These are phyloP conservation scores for Beauveria scarabaeidicola DNA, from an alignment of 2,329 filamentous ascomycete genomes.

Conservation along the genomic window DNA sequence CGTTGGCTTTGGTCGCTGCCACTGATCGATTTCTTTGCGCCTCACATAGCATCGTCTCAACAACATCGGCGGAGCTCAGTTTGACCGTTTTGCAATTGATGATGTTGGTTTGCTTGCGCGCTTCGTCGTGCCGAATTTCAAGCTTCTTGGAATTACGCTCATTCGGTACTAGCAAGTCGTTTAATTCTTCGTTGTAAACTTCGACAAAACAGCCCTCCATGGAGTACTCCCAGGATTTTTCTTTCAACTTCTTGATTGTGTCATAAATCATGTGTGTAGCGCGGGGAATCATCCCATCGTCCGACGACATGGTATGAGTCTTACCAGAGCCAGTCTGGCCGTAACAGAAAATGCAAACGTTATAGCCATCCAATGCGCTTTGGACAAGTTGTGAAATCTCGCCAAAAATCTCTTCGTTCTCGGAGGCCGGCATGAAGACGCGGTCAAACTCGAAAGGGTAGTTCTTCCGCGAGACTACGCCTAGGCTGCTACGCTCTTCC, in stretches of 20 bases:
- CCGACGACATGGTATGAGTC: conserved; percentile 88
- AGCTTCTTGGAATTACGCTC: conserved; percentile 65
- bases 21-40: conserved; percentile 84
- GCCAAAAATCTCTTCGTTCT: conserved; percentile 83
- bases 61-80: conserved; percentile 70
- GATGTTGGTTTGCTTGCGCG: conserved; percentile 72
- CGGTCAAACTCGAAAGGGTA: conserved; percentile 88
- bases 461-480: conserved; percentile 64
- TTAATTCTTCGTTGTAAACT: conserved; percentile 96
- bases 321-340: conserved; percentile 73
- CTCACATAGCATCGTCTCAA: conserved; percentile 69
- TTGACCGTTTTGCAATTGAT: conserved; percentile 69
- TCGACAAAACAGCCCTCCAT: conserved; percentile 96
- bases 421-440: conserved; percentile 70
- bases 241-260: conserved; percentile 71
- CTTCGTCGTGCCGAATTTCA: conserved; percentile 80
- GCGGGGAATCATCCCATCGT: conserved; percentile 89
- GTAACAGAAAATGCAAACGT: conserved; percentile 98
- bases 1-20: conserved; percentile 95
- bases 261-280: conserved; percentile 92
- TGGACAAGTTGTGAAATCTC: conserved; percentile 97
- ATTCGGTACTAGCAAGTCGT: conserved; percentile 63
- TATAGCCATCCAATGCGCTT: conserved; percentile 92
- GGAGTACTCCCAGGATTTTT: conserved; percentile 88
- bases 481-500: conserved; percentile 75